Evolutionary conservation across 352 stramenopile species (phyloP).

Genomic region (Phytophthora rubi): DNA sequence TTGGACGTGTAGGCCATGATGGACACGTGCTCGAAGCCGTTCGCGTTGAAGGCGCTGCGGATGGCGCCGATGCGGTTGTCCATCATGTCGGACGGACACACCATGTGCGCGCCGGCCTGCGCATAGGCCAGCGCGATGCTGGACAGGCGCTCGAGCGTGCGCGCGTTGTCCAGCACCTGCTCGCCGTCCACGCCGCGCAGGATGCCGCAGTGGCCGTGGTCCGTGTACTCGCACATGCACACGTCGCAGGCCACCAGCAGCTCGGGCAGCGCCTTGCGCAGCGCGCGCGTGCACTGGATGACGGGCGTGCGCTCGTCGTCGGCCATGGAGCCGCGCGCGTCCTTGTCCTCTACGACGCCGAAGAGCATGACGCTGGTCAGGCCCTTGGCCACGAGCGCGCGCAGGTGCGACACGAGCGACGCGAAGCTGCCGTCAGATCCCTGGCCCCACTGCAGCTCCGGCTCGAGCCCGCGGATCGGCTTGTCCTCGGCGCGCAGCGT

Average conservation of each 20-base stretch:
- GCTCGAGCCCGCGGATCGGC: slow-evolving; percentile 80
- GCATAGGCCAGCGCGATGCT: slow-evolving; percentile 96
- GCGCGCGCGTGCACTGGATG: slow-evolving; percentile 67
- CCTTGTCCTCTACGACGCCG: slow-evolving; percentile 87
- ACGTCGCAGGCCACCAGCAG: slow-evolving; percentile 88
- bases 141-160: slow-evolving; percentile 96
- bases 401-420: slow-evolving; percentile 77
- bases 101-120: slow-evolving; percentile 96
- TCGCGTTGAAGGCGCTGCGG: slow-evolving; percentile 93
- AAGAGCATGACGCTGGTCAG: slow-evolving; percentile 90
- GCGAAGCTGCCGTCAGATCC: slow-evolving; percentile 67
- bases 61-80: slow-evolving; percentile 97
- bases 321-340: slow-evolving; percentile 75
- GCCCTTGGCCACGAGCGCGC: slow-evolving; percentile 73
- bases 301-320: slow-evolving; percentile 81
- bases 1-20: slow-evolving; percentile 99
- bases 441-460: slow-evolving; percentile 87
- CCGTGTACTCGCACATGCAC: slow-evolving; percentile 92
- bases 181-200: slow-evolving; percentile 92
- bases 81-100: slow-evolving; percentile 98
- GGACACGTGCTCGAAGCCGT: slow-evolving; percentile 97
- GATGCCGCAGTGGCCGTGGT: slow-evolving; percentile 88
- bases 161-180: slow-evolving; percentile 96
- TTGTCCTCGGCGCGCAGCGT: slow-evolving; percentile 74
- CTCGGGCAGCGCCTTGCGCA: slow-evolving; percentile 72